Base-by-base conservation (phyloP, 2,329 filamentous ascomycete genomes). In the Diaporthe capsici region DNA sequence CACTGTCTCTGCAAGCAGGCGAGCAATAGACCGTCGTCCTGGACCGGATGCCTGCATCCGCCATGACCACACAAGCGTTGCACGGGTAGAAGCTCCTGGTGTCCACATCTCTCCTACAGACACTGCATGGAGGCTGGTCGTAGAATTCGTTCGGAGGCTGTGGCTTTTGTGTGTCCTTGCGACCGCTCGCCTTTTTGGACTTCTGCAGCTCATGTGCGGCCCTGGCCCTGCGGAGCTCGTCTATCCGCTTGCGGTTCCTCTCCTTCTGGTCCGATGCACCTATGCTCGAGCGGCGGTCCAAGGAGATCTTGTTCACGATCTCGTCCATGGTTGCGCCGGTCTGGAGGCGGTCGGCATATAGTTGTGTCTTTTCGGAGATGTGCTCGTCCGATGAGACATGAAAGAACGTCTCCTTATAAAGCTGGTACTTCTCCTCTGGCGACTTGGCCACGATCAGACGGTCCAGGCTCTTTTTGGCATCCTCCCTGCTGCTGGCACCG, bases 11-110 rank as follows among this genome's bases (percentile, higher is more conserved):
- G 71, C 81, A 82, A 22, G 78, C 71, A n/a, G 57, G n/a, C 6
- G 80, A 80, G 78, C 82, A 83, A 65, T 79, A 82, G 10, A 83
- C 79, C 9, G 79, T 79, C 25, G 77, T 77, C 58, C 77, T 77
- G 42, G 71, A 58, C 34, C 76, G 72, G 31, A 80, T 72, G 5
- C 78, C 78, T 12, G 73, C 58, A 9, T 73, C 77, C 2, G 77
- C 78, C 34, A 82, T 73, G n/a, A 83, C 77, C 39, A 77, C 76
- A 74, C 82, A 83, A 20, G 81, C 51, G 31, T 76, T 76, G 73
- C 82, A 83, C 25, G 75, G 76, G 25, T 78, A 75, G 63, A 81
- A 82, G 12, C 79, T 78, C 58, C 67, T 72, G 17, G 78, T 74
- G 55, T 76, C 77, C 34, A 79, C 76, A 22, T 71, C 47, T 17